Conservation (phyloP, 2,329 filamentous ascomycete species). For the Ceratocystis smalleyi region DNA sequence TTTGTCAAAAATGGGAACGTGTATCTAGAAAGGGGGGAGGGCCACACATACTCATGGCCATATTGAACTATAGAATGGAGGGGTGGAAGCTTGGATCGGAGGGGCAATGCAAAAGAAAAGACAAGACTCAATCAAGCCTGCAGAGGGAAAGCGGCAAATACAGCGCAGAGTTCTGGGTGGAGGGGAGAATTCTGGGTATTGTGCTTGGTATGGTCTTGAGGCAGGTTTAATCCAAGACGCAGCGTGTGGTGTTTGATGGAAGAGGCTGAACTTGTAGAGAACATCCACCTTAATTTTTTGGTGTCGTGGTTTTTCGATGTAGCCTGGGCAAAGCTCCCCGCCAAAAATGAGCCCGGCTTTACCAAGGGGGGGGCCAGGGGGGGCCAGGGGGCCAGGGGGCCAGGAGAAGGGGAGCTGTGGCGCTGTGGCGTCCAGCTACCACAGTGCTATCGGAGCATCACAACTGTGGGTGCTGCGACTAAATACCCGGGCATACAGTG, state of each 20-base stretch:
- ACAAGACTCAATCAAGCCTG: constrained; percentile 5
- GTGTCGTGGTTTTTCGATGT: constrained; percentile 16
- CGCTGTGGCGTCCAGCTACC: background rate
- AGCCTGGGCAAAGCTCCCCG: constrained; percentile 15
- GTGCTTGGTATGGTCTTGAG: background rate
- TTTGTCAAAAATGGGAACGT: background rate
- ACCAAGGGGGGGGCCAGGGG: background rate
- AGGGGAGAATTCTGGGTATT: constrained; percentile 5
- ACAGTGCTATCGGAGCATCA: background rate
- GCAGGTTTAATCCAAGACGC: constrained; percentile 3
- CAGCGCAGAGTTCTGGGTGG: constrained; percentile 6
- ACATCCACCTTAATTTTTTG: constrained; percentile 15
- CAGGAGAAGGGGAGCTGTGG: constrained; percentile 1
- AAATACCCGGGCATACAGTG: background rate
- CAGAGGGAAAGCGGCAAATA: background rate
- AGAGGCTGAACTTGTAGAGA: constrained; percentile 13
- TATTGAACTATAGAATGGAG: constrained; percentile 21
- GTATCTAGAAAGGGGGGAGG: constrained; percentile 13
- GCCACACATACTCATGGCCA: constrained; percentile 28
- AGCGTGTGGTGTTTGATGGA: constrained; percentile 6
- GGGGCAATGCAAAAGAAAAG: constrained; percentile 8
- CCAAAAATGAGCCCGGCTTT: constrained; percentile 6
- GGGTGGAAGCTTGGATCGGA: constrained; percentile 8
- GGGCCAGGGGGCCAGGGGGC: no score
- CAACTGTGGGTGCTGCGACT: background rate